Percentiles rank a stretch among this genome's conserved stretches.
Evolutionary conservation across 192 early-diverging fungal genomes (phyloP).

Genomic region (Funneliformis mosseae): DNA sequence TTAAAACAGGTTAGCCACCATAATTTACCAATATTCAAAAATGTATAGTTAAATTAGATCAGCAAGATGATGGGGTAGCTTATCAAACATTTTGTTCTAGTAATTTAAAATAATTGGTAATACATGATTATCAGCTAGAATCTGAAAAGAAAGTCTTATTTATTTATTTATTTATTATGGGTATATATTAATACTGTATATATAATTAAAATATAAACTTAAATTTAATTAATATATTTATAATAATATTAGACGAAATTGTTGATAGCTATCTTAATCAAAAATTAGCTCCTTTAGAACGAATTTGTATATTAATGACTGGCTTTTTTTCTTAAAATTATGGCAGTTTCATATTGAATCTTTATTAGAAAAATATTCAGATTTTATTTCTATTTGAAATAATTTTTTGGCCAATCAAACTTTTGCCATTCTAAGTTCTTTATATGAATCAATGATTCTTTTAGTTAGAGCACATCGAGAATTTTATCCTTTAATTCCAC

Average conservation of each 20-base stretch:
- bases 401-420: not conserved
- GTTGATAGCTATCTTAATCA: too few species aligned
- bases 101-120: not conserved
- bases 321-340: too few species aligned
- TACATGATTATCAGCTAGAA: not conserved
- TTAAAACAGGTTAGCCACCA: not conserved
- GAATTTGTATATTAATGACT: too few species aligned
- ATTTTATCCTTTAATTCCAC: too few species aligned
- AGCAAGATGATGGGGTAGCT: not conserved
- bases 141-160: not conserved
- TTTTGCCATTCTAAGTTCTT: not conserved
- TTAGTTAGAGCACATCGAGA: too few species aligned
- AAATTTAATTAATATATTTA: too few species aligned
- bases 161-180: not conserved
- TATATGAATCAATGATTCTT: too few species aligned
- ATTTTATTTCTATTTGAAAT: too few species aligned
- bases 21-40: not conserved
- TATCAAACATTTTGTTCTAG: not conserved
- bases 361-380: too few species aligned
- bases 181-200: not conserved
- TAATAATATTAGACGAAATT: too few species aligned
- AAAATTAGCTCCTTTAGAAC: too few species aligned
- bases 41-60: not conserved
- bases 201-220: not conserved
- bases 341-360: too few species aligned